Conservation (phyloP, 768 basidiomycete species). For the Russula griseocarnosa region DNA sequence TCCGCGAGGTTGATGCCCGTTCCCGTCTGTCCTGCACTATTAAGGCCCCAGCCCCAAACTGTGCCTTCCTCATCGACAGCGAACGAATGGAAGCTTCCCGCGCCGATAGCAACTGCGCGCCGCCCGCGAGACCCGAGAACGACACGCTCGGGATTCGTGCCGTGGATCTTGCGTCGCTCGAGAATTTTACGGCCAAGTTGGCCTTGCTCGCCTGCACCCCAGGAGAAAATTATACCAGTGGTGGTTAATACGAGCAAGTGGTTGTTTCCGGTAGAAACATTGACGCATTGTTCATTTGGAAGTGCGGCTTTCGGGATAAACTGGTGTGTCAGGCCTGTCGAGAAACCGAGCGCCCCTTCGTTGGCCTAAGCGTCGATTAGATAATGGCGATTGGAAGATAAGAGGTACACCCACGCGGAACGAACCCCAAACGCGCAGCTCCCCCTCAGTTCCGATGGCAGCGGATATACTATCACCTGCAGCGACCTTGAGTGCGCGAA, state of each 20-base stretch:
- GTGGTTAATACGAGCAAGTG: constrained; percentile 88
- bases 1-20: constrained; percentile 47
- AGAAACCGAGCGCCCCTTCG: constrained; percentile 84
- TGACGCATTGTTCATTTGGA: constrained; percentile 62
- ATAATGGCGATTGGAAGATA: constrained; percentile 6
- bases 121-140: constrained; percentile 64
- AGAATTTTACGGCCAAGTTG: constrained; percentile 90
- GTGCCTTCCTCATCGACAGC: constrained; percentile 79
- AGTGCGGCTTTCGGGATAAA: constrained; percentile 61
- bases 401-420: constrained; percentile 65
- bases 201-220: constrained; percentile 87
- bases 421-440: constrained; percentile 82
- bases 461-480: constrained; percentile 89
- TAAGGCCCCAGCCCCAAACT: constrained; percentile 96
- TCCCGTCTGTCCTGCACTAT: constrained; percentile 82
- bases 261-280: constrained; percentile 79
- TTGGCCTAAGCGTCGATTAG: constrained; percentile 45
- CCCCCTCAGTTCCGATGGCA: constrained; percentile 74
- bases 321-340: constrained; percentile 61
- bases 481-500: constrained; percentile 77
- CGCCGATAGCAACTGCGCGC: constrained; percentile 65
- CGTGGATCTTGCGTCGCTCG: constrained; percentile 83
- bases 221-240: constrained; percentile 80
- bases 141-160: constrained; percentile 84
- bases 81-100: constrained; percentile 85